Percentiles rank a stretch among this genome's conserved stretches.
phyloP scores from a whole-genome alignment of 108 stramenopile species.

The Cyclotella choctawhatcheeana region DNA sequence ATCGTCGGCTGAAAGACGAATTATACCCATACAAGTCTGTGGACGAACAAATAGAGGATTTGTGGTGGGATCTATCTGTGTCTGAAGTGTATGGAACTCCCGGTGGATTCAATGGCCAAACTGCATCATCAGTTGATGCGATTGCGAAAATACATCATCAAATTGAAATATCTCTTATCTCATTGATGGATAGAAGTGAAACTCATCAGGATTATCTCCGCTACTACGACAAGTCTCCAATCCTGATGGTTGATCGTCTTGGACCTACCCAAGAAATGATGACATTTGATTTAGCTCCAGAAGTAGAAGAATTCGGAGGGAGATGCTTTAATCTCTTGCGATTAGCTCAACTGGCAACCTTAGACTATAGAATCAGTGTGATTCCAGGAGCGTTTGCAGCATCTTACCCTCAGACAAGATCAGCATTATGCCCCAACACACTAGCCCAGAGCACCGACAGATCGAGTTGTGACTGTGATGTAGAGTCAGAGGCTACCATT shows the following conservation, averaged over 20 bases:
- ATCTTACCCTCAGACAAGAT: conserved; percentile 53
- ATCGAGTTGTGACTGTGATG: conserved; percentile 31
- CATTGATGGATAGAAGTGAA: conserved; percentile 42
- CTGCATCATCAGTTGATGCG: conserved; percentile 23
- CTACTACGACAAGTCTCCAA: conserved; percentile 64
- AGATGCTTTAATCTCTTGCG: conserved; percentile 75
- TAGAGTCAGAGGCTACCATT: conserved; percentile 46
- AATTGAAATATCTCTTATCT: conserved; percentile 43
- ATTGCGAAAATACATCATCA: conserved; percentile 44
- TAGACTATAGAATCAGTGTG: conserved; percentile 65
- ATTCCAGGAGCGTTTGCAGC: conserved; percentile 74
- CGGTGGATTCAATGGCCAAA: conserved; percentile 41
- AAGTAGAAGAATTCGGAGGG: conserved; percentile 81
- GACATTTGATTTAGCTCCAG: conserved; percentile 64
- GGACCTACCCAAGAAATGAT: conserved; percentile 63
- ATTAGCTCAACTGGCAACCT: conserved; percentile 68
- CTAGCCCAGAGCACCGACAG: conserved; percentile 7
- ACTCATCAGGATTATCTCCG: conserved; percentile 40
- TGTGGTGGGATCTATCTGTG: conserved; percentile 71
- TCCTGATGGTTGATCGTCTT: conserved; percentile 75
- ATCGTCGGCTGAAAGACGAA: conserved; percentile 24
- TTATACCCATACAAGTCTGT: conserved; percentile 26
- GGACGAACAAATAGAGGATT: conserved; percentile 50
- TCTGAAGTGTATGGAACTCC: conserved; percentile 47
- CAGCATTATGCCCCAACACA: conserved; percentile 29